Evolutionary conservation across 2,329 filamentous ascomycete genomes (phyloP).

Genomic region (Diplodia corticola): DNA sequence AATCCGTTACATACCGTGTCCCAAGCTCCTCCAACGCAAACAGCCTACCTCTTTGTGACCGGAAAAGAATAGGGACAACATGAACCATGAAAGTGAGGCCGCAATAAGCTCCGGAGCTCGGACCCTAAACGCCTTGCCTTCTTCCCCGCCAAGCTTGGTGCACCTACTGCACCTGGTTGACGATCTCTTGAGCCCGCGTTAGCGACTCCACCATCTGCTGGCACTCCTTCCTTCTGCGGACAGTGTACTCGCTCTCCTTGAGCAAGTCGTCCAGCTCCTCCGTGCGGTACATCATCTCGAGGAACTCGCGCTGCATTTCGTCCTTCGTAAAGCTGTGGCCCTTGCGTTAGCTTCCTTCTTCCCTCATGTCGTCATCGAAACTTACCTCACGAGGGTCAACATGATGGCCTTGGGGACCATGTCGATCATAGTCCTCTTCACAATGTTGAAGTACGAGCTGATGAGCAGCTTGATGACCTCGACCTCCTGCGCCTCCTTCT

Average conservation of each 20-base stretch:
- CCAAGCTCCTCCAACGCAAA: conserved; percentile 19
- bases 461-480: conserved; percentile 99
- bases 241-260: conserved; percentile 97
- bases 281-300: conserved; percentile 96
- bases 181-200: conserved; percentile 88
- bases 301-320: conserved; percentile 94
- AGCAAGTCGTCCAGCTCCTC: conserved; percentile 89
- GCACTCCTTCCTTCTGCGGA: conserved; percentile 93
- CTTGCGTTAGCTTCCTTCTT: conserved; percentile 24
- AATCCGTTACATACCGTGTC: background rate
- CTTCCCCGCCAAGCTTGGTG: conserved; percentile 9
- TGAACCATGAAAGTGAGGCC: background rate
- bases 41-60: conserved; percentile 11
- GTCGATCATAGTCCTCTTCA: conserved; percentile 97
- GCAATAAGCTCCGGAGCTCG: background rate
- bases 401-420: conserved; percentile 99
- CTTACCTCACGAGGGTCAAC: conserved; percentile 92
- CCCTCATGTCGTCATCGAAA: background rate
- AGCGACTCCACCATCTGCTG: conserved; percentile 98
- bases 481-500: conserved; percentile 93
- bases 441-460: conserved; percentile 96
- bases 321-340: conserved; percentile 80
- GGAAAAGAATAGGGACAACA: conserved; percentile 15
- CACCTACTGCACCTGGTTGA: conserved; percentile 67
- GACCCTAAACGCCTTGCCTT: background rate